phyloP scores from a whole-genome alignment of 768 basidiomycete genomes.

The Leccinum uliginosum region DNA sequence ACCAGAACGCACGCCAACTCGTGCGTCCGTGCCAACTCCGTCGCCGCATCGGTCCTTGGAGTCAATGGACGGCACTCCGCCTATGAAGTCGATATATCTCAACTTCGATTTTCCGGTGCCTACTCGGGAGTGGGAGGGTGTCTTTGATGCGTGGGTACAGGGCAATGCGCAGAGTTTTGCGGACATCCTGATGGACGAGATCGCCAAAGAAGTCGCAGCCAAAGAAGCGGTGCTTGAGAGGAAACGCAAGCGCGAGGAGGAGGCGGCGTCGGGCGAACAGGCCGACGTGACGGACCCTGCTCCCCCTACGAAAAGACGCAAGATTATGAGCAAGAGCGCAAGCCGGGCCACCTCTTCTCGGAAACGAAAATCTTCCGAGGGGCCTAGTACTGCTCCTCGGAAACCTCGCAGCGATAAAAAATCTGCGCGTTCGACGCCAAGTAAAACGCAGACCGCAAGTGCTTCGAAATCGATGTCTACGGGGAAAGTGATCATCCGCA shows the following conservation, averaged over 20 bases:
- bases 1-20: conserved; percentile 20
- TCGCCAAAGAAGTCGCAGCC: conserved; percentile 48
- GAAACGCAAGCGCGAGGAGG: conserved; percentile 55
- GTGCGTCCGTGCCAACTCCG: conserved; percentile 41
- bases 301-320: conserved; percentile 24
- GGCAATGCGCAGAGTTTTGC: conserved; percentile 86
- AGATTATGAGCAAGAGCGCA: conserved; percentile 14
- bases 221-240: conserved; percentile 54
- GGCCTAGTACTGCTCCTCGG: conserved; percentile 24
- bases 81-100: conserved; percentile 70
- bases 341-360: conserved; percentile 16
- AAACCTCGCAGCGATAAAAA: conserved; percentile 26
- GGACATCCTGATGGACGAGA: conserved; percentile 50
- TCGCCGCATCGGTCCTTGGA: conserved; percentile 39
- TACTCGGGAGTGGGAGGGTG: conserved; percentile 81
- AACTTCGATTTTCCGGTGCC: conserved; percentile 87
- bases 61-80: conserved; percentile 44
- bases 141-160: conserved; percentile 87
- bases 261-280: conserved; percentile 23
- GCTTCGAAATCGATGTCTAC: conserved; percentile 18
- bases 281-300: conserved; percentile 8
- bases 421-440: conserved; percentile 12
- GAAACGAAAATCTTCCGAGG: conserved; percentile 24
- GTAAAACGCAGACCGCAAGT: conserved; percentile 10
- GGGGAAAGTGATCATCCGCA: conserved; percentile 27